A percentile compares a stretch with the other conserved stretches of the same genome.
These are phyloP conservation scores for Cordyceps militaris DNA, from an alignment of 2,329 filamentous ascomycete genomes.

Conservation along the genomic window DNA sequence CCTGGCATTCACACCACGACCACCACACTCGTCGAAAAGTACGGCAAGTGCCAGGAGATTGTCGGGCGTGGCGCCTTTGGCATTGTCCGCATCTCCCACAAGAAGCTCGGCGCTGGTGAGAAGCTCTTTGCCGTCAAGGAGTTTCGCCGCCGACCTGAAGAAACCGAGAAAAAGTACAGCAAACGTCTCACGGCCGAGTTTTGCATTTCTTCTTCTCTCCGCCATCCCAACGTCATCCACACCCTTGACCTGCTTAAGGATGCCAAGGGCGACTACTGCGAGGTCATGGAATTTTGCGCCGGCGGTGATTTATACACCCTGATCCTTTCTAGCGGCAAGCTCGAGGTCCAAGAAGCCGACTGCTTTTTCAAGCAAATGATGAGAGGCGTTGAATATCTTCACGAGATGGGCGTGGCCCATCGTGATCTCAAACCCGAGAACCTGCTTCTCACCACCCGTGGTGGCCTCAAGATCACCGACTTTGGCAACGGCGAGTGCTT, in stretches of 20 bases:
- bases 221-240: conserved; percentile 96
- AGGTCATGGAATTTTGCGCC: conserved; percentile 99
- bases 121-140: conserved; percentile 97
- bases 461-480: conserved; percentile 93
- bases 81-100: conserved; percentile 95
- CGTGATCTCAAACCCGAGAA: conserved; percentile 97
- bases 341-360: conserved; percentile 88
- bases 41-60: conserved; percentile 96
- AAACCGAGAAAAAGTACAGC: conserved; percentile 95
- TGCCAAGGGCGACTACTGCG: conserved; percentile 94
- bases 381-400: conserved; percentile 97
- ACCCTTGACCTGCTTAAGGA: conserved; percentile 93
- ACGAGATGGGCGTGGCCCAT: conserved; percentile 98
- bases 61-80: conserved; percentile 95
- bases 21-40: conserved; percentile 84
- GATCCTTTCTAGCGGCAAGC: conserved; percentile 81
- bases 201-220: conserved; percentile 93
- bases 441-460: conserved; percentile 83
- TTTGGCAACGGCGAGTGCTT: conserved; percentile 99
- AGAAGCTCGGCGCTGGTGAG: conserved; percentile 78
- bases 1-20: conserved; percentile 61
- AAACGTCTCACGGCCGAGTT: conserved; percentile 96
- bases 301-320: conserved; percentile 94
- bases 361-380: conserved; percentile 99
- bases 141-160: conserved; percentile 87